Evolutionary conservation across 2,329 filamentous ascomycete genomes (phyloP), one percentile per base, ranked within the genome.

Genomic region (Xylaria sp.): DNA sequence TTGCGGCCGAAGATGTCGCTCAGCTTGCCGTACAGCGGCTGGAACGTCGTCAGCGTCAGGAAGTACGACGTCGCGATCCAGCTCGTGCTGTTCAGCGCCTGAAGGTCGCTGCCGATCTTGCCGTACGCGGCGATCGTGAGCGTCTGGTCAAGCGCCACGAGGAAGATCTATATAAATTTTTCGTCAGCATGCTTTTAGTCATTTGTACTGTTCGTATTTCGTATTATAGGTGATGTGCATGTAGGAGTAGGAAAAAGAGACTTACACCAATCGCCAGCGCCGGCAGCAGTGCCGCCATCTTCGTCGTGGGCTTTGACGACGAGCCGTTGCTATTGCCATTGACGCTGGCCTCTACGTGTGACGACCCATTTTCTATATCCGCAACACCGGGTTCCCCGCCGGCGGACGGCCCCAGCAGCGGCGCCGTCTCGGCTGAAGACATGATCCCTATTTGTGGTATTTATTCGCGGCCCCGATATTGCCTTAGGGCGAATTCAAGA

Each of bases 101-200:
- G 84, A 32, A 95, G 81, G 70, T 94, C 92, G 65, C 86, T 92
- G 11, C 92, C 92, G 73, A 95, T 94, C 70, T 86, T 88, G 58
- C 90, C 91, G 78, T 94, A 94, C n/a, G 86, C 90, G n/a, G 89
- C 89, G 57, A 94, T 88, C 34, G 92, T 89, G 62, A 94, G 88
- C 0, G 93, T 93, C 78, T 94, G 91, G 76, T 95, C 92, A 59
- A 90, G 85, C 3, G 92, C 90, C 21, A 90, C 86, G 7, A 95
- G 83, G 76, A 92, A 93, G 48, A 94, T 82, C 90, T 92, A 54
- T n/a, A 50, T 17, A 19, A 50, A 19, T 17, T 4, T 36, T 17
- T 36, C 30, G 12, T 39, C 6, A 19, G 21, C 4, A 27, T 27
- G 24, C 4, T 11, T 17, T 50, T 50, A 50, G 21, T n/a, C 11